Evolutionary conservation across 495 filamentous ascomycete genomes (phyloP).

Genomic region (Choiromyces venosus): DNA sequence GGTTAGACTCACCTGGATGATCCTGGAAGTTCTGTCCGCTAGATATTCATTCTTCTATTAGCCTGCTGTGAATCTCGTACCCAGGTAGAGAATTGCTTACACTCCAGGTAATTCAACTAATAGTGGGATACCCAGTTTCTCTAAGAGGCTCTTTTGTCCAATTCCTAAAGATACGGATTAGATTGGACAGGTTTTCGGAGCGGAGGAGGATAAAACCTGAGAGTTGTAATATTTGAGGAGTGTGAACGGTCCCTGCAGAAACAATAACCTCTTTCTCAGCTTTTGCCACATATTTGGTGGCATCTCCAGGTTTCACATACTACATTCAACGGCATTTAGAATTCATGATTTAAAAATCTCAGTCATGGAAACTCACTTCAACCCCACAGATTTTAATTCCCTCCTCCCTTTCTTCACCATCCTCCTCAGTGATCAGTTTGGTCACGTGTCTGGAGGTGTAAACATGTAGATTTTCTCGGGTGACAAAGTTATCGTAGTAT

Average conservation of each 20-base stretch:
- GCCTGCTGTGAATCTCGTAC: neutral
- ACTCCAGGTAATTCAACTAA: conserved; percentile 52
- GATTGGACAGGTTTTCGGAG: too few species aligned
- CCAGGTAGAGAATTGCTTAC: conserved; percentile 8
- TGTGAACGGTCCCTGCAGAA: conserved; percentile 55
- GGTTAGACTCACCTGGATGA: conserved; percentile 42
- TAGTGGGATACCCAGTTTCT: conserved; percentile 45
- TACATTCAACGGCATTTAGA: neutral
- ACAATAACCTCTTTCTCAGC: conserved; percentile 56
- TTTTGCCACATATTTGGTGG: conserved; percentile 27
- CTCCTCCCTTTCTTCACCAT: neutral
- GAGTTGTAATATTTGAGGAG: conserved; percentile 54
- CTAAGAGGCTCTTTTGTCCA: conserved; percentile 48
- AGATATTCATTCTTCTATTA: neutral
- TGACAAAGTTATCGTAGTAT: conserved; percentile 28
- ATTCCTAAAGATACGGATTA: conserved; percentile 44
- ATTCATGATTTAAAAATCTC: neutral
- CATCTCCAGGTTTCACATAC: conserved; percentile 21
- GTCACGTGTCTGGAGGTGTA: conserved; percentile 32
- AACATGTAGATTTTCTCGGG: conserved; percentile 32
- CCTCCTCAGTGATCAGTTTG: conserved; percentile 18
- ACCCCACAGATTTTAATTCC: conserved; percentile 16
- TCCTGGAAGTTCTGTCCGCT: conserved; percentile 56
- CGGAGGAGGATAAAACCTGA: conserved; percentile 28
- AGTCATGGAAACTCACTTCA: conserved; percentile 14